Evolutionary conservation across 108 stramenopile genomes (phyloP), one percentile per base, ranked within the genome.

Genomic region (Asterionellopsis glacialis): DNA sequence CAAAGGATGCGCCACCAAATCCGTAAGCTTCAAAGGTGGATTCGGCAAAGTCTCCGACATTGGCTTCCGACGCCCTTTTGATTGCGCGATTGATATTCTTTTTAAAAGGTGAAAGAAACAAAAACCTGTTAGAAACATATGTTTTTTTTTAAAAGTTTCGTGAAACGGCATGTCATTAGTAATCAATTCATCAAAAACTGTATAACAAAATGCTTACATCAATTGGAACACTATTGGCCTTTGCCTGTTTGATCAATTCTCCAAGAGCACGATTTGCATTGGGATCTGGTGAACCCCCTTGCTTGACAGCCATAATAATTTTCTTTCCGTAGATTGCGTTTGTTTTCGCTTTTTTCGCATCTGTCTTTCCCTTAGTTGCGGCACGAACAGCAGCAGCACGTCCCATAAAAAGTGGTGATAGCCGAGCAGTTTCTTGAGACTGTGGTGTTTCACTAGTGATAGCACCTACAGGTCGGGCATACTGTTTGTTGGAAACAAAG

Each of bases 351-450:
- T 95, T 95, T 50, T 76, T 76, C 18, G 76, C 75, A 67, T 95
- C 90, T n/a, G 90, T 87, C 57, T 90, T 95, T 41, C 81, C 74
- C 62, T 92, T 92, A 56, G 94, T 92, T 19, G 79, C 75, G 9
- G 87, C 91, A 26, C 91, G 89, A 11, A 91, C 89, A 33, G 88
- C 89, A 49, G 94, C 94, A 26, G 91, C 94, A 24, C 94, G 86
- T 26, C 94, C 94, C 86, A 92, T 88, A 64, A 79, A 84, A 40
- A 90, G 75, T 9, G 77, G 69, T 9, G 69, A 67, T 1, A 58
- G 52, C 41, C 40, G 15, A 26, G 18, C 5, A 26, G 61, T 25
- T 16, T 16, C 47, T 2, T 48, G 19, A 48, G 47, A 9, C 33
- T 33, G 33, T 5, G 33, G 33, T 33, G 2, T 7, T 33, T 33